Conservation (phyloP, 2,329 filamentous ascomycete genomes). For the Pestalotiopsis sp. region DNA sequence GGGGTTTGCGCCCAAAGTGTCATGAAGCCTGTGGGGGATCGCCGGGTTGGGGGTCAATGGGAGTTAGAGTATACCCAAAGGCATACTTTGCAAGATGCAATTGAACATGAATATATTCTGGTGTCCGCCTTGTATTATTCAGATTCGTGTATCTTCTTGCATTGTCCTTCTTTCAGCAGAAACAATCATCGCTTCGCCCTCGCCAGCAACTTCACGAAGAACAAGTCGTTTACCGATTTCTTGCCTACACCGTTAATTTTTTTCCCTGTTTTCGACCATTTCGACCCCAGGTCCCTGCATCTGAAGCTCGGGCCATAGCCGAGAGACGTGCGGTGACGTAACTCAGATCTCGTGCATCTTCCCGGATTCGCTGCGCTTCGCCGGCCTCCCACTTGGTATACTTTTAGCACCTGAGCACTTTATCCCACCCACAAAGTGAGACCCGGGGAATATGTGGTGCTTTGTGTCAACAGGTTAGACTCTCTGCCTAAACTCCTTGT, state of each 20-base stretch:
- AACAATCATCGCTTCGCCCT: background rate
- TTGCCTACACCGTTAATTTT: background rate
- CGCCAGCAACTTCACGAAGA: background rate
- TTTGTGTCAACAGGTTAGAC: slow-evolving; percentile 11
- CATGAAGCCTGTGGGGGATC: background rate
- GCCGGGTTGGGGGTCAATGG: background rate
- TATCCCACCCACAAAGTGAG: slow-evolving; percentile 3
- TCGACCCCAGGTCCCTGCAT: slow-evolving; percentile 12
- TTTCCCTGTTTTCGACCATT: slow-evolving; percentile 5
- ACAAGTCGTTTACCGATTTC: background rate
- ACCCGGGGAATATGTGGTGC: slow-evolving; percentile 8
- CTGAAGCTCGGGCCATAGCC: slow-evolving; percentile 9
- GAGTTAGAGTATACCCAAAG: background rate
- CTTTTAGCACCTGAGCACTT: background rate
- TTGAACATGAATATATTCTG: background rate
- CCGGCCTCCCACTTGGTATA: slow-evolving; percentile 4
- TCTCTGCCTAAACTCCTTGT: background rate
- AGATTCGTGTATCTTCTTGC: background rate
- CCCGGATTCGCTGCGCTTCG: slow-evolving; percentile 2
- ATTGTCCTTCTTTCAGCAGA: background rate
- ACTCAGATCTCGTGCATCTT: background rate
- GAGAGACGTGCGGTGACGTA: slow-evolving; percentile 2
- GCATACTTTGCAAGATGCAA: background rate
- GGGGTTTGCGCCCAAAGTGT: slow-evolving; percentile 6
- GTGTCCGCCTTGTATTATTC: background rate